A percentile compares a stretch with the other conserved stretches of the same genome.
Evolutionary conservation across 805 yeast species (phyloP).

Genomic region (Hanseniaspora thailandica): DNA sequence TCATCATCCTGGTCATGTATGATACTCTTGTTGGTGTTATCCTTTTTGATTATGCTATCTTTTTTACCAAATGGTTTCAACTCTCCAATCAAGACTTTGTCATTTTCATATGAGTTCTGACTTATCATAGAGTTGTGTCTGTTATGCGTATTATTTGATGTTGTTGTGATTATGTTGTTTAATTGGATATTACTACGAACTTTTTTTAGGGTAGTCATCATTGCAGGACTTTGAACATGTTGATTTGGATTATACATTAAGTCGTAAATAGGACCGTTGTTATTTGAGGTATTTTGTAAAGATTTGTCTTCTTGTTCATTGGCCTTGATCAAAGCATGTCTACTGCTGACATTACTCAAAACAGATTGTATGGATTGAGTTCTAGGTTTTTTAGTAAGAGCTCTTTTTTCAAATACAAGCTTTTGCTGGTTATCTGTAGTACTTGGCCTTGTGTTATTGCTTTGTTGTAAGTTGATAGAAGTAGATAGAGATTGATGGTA

Average conservation of each 20-base stretch:
- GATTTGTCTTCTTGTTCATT: conserved; percentile 13
- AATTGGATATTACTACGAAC: conserved; percentile 12
- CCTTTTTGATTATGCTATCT: not conserved
- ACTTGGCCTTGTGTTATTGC: not conserved
- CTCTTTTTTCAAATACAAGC: conserved; percentile 38
- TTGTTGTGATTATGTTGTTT: conserved; percentile 16
- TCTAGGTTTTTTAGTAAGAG: conserved; percentile 45
- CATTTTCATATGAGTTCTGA: conserved; percentile 7
- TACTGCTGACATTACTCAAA: conserved; percentile 48
- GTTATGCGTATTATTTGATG: not conserved
- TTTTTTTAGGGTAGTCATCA: conserved; percentile 27
- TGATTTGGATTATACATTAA: conserved; percentile 24
- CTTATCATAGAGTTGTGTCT: conserved; percentile 9
- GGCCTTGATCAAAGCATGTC: conserved; percentile 43
- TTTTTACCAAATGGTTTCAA: conserved; percentile 11
- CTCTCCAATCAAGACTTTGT: conserved; percentile 14
- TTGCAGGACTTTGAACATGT: conserved; percentile 35
- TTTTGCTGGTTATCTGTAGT: conserved; percentile 16
- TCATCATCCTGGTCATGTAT: conserved; percentile 2
- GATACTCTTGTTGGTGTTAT: not conserved
- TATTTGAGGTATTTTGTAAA: conserved; percentile 8
- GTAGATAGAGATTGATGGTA: not conserved
- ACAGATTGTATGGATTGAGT: conserved; percentile 34
- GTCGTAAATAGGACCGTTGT: conserved; percentile 15
- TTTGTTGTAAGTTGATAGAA: conserved; percentile 4